Evolutionary conservation across 2,329 filamentous ascomycete genomes (phyloP).

Genomic region (Fusarium avenaceum): DNA sequence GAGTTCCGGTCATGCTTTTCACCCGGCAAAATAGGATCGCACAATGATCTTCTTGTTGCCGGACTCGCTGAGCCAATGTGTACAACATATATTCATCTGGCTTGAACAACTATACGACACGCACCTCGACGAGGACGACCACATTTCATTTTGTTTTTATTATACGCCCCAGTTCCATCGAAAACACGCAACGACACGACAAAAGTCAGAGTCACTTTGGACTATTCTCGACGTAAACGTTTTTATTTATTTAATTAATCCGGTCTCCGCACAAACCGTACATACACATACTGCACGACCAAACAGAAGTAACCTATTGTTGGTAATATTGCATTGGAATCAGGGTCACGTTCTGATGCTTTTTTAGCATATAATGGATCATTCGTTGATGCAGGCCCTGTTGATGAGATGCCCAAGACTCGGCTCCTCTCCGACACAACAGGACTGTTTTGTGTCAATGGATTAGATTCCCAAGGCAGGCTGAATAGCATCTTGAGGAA

Average conservation of each 20-base stretch:
- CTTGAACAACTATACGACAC: conserved; percentile 41
- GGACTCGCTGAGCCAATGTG: conserved; percentile 15
- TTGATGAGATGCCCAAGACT: conserved; percentile 24
- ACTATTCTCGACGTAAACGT: conserved; percentile 51
- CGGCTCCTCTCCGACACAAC: conserved; percentile 24
- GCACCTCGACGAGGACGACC: conserved; percentile 37
- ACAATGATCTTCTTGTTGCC: conserved; percentile 2
- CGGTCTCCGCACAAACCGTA: conserved; percentile 51
- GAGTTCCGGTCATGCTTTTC: conserved; percentile 24
- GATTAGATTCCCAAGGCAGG: conserved; percentile 13
- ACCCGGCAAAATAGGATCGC: not conserved
- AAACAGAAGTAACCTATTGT: conserved; percentile 54
- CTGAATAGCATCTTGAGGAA: conserved; percentile 21
- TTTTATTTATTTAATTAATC: conserved; percentile 48
- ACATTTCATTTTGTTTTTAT: conserved; percentile 44
- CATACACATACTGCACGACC: conserved; percentile 54
- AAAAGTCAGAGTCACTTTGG: conserved; percentile 51
- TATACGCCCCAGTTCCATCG: conserved; percentile 44
- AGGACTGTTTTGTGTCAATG: conserved; percentile 11
- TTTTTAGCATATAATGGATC: conserved; percentile 52
- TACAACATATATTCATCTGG: conserved; percentile 27
- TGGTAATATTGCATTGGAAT: conserved; percentile 65
- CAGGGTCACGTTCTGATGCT: conserved; percentile 48
- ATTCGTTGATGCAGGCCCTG: conserved; percentile 32
- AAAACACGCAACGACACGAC: conserved; percentile 49